phyloP scores from a whole-genome alignment of 169 alveolate genomes.

The Plasmodium sp. region DNA sequence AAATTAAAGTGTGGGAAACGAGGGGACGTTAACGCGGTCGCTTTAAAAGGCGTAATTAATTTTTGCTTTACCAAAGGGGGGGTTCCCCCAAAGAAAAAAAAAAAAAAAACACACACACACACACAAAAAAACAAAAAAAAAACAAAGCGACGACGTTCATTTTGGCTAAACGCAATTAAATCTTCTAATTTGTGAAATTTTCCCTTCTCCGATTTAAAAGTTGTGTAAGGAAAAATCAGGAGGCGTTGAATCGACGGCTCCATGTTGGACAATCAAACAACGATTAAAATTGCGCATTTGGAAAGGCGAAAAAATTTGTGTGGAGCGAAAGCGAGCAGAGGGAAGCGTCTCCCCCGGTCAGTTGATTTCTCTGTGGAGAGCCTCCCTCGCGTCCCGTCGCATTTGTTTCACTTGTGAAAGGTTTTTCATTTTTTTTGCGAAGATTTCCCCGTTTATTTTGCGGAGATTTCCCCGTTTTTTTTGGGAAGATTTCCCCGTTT shows the following conservation, averaged over 20 bases:
- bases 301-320: not conserved
- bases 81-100: not conserved
- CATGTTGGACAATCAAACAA: not conserved
- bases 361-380: not conserved
- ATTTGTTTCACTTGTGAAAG: not conserved
- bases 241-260: not conserved
- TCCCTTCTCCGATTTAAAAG: not conserved
- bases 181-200: not conserved
- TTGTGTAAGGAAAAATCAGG: not conserved
- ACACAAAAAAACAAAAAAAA: not conserved
- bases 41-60: not conserved
- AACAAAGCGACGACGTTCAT: not conserved
- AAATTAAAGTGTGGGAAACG: not conserved
- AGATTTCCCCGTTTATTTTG: too few species aligned
- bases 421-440: not conserved
- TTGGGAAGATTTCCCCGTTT: too few species aligned
- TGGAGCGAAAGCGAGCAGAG: not conserved
- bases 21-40: not conserved
- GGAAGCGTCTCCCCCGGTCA: not conserved
- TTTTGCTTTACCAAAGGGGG: not conserved
- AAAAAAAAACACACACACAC: not conserved
- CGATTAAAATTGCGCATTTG: not conserved
- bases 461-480: too few species aligned
- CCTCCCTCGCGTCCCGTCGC: not conserved
- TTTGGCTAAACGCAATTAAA: not conserved